phyloP scores from a whole-genome alignment of 2,329 filamentous ascomycete species.

The Cladosporium sp. region DNA sequence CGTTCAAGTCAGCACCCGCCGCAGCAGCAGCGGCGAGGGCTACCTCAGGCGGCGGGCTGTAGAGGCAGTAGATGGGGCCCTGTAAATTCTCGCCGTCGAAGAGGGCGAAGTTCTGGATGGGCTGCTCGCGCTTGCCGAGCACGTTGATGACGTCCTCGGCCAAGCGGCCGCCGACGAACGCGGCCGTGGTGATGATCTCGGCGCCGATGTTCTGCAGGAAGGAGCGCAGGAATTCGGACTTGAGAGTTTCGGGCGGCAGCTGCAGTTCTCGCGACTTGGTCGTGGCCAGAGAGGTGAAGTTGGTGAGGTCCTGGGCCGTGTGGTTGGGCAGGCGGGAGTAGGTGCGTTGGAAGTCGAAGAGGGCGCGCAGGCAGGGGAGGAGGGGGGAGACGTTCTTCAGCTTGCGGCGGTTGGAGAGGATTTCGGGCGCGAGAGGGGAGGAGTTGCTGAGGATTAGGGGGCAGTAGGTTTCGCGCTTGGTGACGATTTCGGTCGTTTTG shows the following conservation, averaged over 20 bases:
- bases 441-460: slow-evolving; percentile 83
- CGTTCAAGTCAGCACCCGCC: too few relatives aligned
- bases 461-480: slow-evolving; percentile 86
- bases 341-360: slow-evolving; percentile 75
- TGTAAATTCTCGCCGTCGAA: slow-evolving; percentile 83
- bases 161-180: slow-evolving; percentile 83
- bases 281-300: slow-evolving; percentile 74
- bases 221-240: slow-evolving; percentile 64
- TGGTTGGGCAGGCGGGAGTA: slow-evolving; percentile 41
- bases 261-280: slow-evolving; percentile 68
- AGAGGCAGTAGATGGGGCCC: slow-evolving; percentile 72
- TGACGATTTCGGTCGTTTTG: slow-evolving; percentile 78
- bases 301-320: slow-evolving; percentile 62
- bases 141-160: slow-evolving; percentile 98
- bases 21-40: slow-evolving; percentile 13
- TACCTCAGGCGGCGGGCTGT: slow-evolving; percentile 27
- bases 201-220: slow-evolving; percentile 84
- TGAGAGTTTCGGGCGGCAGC: slow-evolving; percentile 43
- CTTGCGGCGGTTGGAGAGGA: slow-evolving; percentile 64
- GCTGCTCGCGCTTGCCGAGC: slow-evolving; percentile 83
- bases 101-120: slow-evolving; percentile 89
- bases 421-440: slow-evolving; percentile 65
- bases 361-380: slow-evolving; percentile 78
- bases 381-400: slow-evolving; percentile 74
- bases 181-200: slow-evolving; percentile 81